Conservation (phyloP, 2,329 filamentous ascomycete species). For the Colletotrichum paranaense region DNA sequence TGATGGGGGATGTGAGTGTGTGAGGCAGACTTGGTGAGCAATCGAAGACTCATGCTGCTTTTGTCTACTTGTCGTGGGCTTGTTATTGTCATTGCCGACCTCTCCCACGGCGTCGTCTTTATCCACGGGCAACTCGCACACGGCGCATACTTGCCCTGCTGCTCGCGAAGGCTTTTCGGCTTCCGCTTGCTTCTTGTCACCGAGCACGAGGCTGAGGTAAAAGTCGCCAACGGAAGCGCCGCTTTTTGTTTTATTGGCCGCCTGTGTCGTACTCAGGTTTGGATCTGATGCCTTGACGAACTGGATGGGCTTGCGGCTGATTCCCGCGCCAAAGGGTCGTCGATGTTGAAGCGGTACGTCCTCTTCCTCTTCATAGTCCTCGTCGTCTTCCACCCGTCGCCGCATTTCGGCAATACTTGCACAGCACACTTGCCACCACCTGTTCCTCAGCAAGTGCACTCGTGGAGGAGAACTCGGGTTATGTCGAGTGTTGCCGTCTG, state of each 20-base stretch:
- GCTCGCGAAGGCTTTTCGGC: background rate
- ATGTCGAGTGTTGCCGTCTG: background rate
- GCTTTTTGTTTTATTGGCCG: conserved; percentile 40
- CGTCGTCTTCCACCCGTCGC: conserved; percentile 18
- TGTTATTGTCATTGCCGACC: conserved; percentile 36
- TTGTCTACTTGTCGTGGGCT: conserved; percentile 36
- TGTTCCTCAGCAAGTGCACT: background rate
- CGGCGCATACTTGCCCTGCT: conserved; percentile 41
- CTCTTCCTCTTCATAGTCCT: conserved; percentile 50
- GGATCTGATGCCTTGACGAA: conserved; percentile 67
- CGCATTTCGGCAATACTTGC: background rate
- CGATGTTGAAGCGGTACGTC: conserved; percentile 65
- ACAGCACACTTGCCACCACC: background rate
- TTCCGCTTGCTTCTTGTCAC: conserved; percentile 35
- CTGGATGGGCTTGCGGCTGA: conserved; percentile 64
- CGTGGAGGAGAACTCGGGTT: background rate
- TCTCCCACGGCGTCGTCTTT: conserved; percentile 27
- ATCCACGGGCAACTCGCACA: conserved; percentile 51
- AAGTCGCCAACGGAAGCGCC: conserved; percentile 61
- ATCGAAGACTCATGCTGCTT: conserved; percentile 71
- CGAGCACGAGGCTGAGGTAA: conserved; percentile 76
- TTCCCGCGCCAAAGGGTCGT: conserved; percentile 66
- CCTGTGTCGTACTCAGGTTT: conserved; percentile 42
- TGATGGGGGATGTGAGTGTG: conserved; percentile 78
- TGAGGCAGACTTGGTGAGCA: conserved; percentile 77